phyloP scores from a whole-genome alignment of 1,284 basidiomycete genomes.

The Paramarasmius palmivorus region DNA sequence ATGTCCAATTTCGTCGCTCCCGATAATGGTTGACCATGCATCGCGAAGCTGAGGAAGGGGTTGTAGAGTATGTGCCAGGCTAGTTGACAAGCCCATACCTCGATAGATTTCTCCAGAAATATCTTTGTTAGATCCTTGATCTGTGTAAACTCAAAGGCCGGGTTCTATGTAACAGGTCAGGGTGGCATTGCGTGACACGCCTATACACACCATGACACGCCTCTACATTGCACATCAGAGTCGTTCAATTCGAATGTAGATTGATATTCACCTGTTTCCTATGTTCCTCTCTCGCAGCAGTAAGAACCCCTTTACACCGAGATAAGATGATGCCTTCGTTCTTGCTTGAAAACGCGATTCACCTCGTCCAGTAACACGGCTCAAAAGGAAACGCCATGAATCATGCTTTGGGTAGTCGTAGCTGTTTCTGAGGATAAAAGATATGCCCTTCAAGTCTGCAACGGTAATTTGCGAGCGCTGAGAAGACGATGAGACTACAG shows the following conservation, averaged over 20 bases:
- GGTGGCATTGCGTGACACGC: neutral
- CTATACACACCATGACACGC: constrained; percentile 13
- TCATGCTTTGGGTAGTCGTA: constrained; percentile 12
- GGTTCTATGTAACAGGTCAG: constrained; percentile 8
- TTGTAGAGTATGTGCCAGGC: neutral
- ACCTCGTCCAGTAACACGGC: constrained; percentile 11
- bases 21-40: constrained; percentile 33
- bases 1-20: constrained; percentile 25
- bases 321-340: no score
- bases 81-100: neutral
- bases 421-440: constrained; percentile 12
- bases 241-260: neutral
- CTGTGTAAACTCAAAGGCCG: constrained; percentile 13
- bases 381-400: neutral
- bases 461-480: constrained; percentile 2
- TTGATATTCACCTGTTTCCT: constrained; percentile 12
- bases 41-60: constrained; percentile 42
- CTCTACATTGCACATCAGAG: constrained; percentile 3
- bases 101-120: constrained; percentile 15
- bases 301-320: constrained; percentile 3
- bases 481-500: no score
- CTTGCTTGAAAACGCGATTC: neutral
- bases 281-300: constrained; percentile 13
- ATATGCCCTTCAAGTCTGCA: constrained; percentile 13
- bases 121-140: constrained; percentile 13